Conservation (phyloP, 1,139 yeast species). For the Zygosaccharomyces sapae region DNA sequence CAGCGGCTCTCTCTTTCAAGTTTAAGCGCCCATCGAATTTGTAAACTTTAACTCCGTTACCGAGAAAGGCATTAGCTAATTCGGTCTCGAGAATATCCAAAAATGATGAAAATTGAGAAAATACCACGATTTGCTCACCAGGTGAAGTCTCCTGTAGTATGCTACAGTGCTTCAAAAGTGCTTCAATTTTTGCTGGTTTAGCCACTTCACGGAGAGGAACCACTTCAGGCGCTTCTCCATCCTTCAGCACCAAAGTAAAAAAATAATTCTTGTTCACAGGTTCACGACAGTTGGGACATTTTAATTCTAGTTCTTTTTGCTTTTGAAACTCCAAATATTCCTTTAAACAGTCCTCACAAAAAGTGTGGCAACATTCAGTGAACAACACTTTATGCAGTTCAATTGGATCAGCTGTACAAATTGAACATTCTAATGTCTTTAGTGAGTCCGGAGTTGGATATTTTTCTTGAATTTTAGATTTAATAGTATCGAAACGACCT, state of each 20-base stretch:
- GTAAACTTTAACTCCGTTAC: slow-evolving; percentile 30
- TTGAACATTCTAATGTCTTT: slow-evolving; percentile 72
- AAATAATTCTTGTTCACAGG: slow-evolving; percentile 23
- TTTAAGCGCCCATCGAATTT: slow-evolving; percentile 81
- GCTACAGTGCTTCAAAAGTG: slow-evolving; percentile 58
- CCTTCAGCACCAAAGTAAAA: slow-evolving; percentile 19
- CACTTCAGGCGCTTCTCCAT: slow-evolving; percentile 15
- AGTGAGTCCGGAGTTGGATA: slow-evolving; percentile 36
- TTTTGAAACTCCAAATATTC: slow-evolving; percentile 55
- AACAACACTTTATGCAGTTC: slow-evolving; percentile 52
- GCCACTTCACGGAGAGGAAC: slow-evolving; percentile 27
- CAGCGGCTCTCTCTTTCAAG: slow-evolving; percentile 60
- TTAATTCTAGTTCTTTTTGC: slow-evolving; percentile 25
- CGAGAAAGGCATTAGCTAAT: slow-evolving; percentile 34
- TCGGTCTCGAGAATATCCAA: slow-evolving; percentile 71
- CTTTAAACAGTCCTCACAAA: slow-evolving; percentile 68
- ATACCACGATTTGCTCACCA: slow-evolving; percentile 75
- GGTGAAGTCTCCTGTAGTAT: slow-evolving; percentile 51
- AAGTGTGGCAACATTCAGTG: slow-evolving; percentile 78
- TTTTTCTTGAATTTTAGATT: slow-evolving; percentile 36
- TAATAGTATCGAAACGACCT: slow-evolving; percentile 36
- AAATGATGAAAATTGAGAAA: slow-evolving; percentile 86
- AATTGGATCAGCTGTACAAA: slow-evolving; percentile 70
- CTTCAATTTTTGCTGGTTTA: slow-evolving; percentile 70
- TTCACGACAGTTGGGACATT: slow-evolving; percentile 59